Percentiles rank a stretch among this genome's conserved stretches.
These are phyloP conservation scores for Rhizopus arrhizus DNA, from an alignment of 371 early-diverging fungal genomes.

Conservation along the genomic window DNA sequence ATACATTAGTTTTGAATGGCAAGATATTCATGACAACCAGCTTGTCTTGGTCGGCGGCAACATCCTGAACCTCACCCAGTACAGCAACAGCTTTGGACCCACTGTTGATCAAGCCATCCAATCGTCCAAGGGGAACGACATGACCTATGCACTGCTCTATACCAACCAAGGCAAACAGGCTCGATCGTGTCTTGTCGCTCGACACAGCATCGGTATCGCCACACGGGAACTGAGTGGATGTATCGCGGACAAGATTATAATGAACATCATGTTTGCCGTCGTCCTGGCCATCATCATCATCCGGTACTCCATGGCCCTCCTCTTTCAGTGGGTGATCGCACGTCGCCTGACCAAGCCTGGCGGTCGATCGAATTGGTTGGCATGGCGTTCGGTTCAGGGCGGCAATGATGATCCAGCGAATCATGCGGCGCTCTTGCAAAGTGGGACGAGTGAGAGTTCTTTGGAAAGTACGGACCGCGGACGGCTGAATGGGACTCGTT, in stretches of 20 bases:
- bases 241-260: constrained; percentile 57
- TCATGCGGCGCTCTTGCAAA: constrained; percentile 29
- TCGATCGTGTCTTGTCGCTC: constrained; percentile 46
- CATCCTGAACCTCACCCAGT: constrained; percentile 36
- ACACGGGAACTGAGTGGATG: constrained; percentile 58
- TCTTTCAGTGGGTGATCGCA: constrained; percentile 64
- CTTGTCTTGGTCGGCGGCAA: neutral
- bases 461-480: constrained; percentile 11
- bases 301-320: constrained; percentile 61
- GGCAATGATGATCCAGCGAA: constrained; percentile 55
- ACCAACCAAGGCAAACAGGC: constrained; percentile 36
- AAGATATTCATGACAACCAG: constrained; percentile 12
- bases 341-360: constrained; percentile 50
- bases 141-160: constrained; percentile 47
- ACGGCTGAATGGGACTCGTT: constrained; percentile 14
- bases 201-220: constrained; percentile 51
- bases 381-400: constrained; percentile 55
- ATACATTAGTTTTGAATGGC: constrained; percentile 25
- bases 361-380: constrained; percentile 51
- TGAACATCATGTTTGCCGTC: constrained; percentile 48
- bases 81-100: constrained; percentile 26
- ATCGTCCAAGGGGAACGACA: constrained; percentile 43
- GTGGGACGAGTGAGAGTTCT: neutral
- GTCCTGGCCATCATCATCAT: constrained; percentile 50
- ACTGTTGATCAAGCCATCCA: constrained; percentile 33